Conservation (phyloP, 768 basidiomycete species). For the Saitozyma sp. region DNA sequence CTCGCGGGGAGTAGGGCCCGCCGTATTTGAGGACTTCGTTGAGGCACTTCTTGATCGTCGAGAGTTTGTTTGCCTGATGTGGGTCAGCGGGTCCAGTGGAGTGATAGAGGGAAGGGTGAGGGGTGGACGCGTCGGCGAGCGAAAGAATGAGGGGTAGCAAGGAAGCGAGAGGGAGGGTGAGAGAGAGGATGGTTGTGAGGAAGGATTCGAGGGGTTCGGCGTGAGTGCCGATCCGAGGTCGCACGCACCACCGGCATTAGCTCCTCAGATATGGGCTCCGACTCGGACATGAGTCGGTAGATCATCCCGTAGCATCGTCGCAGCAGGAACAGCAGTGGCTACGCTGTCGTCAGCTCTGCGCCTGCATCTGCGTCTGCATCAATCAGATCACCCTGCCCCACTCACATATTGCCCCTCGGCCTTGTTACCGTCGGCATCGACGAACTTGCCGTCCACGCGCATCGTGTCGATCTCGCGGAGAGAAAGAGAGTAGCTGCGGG, state of each 20-base stretch:
- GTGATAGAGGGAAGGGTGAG: no score
- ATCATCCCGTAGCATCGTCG: slow-evolving; percentile 95
- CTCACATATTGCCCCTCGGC: slow-evolving; percentile 93
- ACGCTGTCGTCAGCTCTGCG: not conserved
- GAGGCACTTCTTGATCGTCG: slow-evolving; percentile 93
- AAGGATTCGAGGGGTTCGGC: not conserved
- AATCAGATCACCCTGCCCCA: slow-evolving; percentile 8
- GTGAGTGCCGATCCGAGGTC: not conserved
- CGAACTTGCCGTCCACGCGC: slow-evolving; percentile 95
- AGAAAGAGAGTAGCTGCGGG: slow-evolving; percentile 85
- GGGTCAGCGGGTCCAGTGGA: not conserved
- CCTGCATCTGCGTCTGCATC: not conserved
- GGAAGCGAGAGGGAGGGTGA: not conserved
- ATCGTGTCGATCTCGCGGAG: slow-evolving; percentile 95
- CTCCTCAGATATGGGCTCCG: slow-evolving; percentile 96
- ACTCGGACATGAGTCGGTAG: slow-evolving; percentile 86
- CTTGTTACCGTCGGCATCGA: slow-evolving; percentile 86
- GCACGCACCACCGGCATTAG: slow-evolving; percentile 84
- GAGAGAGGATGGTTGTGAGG: not conserved
- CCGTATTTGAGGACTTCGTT: slow-evolving; percentile 95
- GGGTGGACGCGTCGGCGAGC: not conserved
- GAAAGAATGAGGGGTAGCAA: not conserved
- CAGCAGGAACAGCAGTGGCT: slow-evolving; percentile 91
- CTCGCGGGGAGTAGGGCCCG: slow-evolving; percentile 85
- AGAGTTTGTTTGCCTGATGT: slow-evolving; percentile 87